Base-by-base conservation (phyloP, 2,329 filamentous ascomycete species). In the Dichotomopilus funicola region DNA sequence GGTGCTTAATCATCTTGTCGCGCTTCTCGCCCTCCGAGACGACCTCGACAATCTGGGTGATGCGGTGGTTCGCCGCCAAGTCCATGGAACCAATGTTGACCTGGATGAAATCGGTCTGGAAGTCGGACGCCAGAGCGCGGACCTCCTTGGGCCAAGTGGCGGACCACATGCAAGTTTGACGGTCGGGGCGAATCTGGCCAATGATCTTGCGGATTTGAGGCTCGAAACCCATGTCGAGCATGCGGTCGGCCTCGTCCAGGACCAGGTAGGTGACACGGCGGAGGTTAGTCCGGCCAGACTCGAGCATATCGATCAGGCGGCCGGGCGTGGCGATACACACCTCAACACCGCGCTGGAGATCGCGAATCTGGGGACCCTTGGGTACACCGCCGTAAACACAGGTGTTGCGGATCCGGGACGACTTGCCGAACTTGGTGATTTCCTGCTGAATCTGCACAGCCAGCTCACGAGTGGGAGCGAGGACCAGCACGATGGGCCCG, bases 221-320 rank as follows among this genome's bases (percentile, higher is more conserved):
- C 78, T 99, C 94, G 76, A 99, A 97, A 84, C 94, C 94, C 94
- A 99, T 99, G 78, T 99, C 94, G 72, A 99, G 81, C 94, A 99
- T 99, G 70, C 94, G 92, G 77, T 99, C 94, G 71, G 94, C 94
- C 79, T 99, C 94, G 68, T 99, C 94, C 62, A 99, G 91, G 64
- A 97, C 94, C 56, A 99, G 81, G 77, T 99, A 99, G 55, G 94
- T 99, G 60, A 97, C 91, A 72, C 94, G 91, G 64, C 92, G 92
- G 61, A 99, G 84, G 78, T 99, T 97, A 67, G 94, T 99, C 81
- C 95, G 95, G 73, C 91, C 92, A 64, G 90, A 89, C 76, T 97
- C 94, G 36, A 99, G 83, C 90, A 97, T 96, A 68, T 99, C 94
- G 67, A 99, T 97, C 67, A 99, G 79, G 80, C 94, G 92, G 70